Evolutionary conservation across 1,284 basidiomycete genomes (phyloP).

Genomic region (Naganishia sp.): DNA sequence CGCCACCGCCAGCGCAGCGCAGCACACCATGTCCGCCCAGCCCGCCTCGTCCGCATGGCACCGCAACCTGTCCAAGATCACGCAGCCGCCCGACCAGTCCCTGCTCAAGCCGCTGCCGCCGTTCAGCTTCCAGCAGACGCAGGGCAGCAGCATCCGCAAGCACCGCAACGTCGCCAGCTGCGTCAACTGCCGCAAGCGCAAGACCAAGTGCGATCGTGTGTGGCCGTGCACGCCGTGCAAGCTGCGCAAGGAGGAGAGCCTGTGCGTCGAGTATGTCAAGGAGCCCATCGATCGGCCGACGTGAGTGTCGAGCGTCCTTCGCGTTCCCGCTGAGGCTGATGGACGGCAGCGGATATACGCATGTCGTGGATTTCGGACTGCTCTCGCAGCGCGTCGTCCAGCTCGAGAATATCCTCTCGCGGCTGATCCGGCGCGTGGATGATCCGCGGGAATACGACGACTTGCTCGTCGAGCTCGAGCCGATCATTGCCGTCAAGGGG

Average conservation of each 20-base stretch:
- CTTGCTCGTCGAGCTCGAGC: conserved; percentile 35
- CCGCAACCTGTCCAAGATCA: conserved; percentile 15
- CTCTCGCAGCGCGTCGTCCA: conserved; percentile 37
- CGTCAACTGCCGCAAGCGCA: conserved; percentile 21
- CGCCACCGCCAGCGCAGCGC: no score
- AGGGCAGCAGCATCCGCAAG: conserved; percentile 20
- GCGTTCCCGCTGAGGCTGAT: neutral
- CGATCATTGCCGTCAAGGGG: conserved; percentile 32
- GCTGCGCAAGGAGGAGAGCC: conserved; percentile 18
- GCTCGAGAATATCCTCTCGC: conserved; percentile 33
- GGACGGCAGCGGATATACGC: conserved; percentile 35
- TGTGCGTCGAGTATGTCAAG: conserved; percentile 31
- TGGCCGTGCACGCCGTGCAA: conserved; percentile 32
- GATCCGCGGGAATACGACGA: conserved; percentile 29
- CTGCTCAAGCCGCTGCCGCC: conserved; percentile 24
- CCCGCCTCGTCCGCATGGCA: conserved; percentile 23
- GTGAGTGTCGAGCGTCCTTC: neutral
- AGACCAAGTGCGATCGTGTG: conserved; percentile 30
- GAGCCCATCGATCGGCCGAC: conserved; percentile 30
- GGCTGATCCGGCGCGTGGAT: conserved; percentile 11
- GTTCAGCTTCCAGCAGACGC: conserved; percentile 25
- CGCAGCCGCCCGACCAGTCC: neutral
- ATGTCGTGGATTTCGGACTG: conserved; percentile 38
- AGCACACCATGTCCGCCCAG: conserved; percentile 3
- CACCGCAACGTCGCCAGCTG: conserved; percentile 21